These are phyloP conservation scores for Sarcodon aspratus DNA, from an alignment of 768 basidiomycete species.

Conservation along the genomic window DNA sequence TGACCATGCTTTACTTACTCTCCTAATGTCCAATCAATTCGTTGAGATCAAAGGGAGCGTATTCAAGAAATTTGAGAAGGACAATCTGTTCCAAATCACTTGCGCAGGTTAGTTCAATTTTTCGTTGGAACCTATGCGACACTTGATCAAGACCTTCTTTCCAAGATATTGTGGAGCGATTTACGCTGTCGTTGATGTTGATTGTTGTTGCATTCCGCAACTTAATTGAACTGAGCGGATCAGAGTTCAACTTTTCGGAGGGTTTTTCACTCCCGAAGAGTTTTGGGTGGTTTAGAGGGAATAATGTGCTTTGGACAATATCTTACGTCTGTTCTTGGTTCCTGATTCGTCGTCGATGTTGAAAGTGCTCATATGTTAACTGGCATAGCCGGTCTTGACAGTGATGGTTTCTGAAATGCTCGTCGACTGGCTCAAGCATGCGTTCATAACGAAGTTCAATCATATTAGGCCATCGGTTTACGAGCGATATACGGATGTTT, in stretches of 20 bases:
- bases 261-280: slow-evolving; percentile 70
- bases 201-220: slow-evolving; percentile 87
- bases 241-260: slow-evolving; percentile 68
- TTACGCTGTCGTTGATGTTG: slow-evolving; percentile 86
- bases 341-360: neutral
- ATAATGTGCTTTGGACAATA: slow-evolving; percentile 76
- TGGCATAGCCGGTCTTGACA: slow-evolving; percentile 71
- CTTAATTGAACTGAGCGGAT: slow-evolving; percentile 86
- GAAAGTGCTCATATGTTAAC: slow-evolving; percentile 1
- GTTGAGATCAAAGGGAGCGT: slow-evolving; percentile 99
- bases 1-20: slow-evolving; percentile 87
- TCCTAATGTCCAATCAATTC: slow-evolving; percentile 95
- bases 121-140: neutral
- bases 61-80: slow-evolving; percentile 99
- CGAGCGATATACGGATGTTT: slow-evolving; percentile 88
- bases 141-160: neutral
- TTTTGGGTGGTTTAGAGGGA: slow-evolving; percentile 76
- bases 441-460: slow-evolving; percentile 99
- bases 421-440: slow-evolving; percentile 98
- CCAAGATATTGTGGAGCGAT: slow-evolving; percentile 93
- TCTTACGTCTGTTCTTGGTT: slow-evolving; percentile 55
- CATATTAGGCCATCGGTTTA: slow-evolving; percentile 95
- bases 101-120: slow-evolving; percentile 62
- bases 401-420: slow-evolving; percentile 87
- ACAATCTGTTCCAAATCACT: slow-evolving; percentile 96